Percentiles rank a stretch among this genome's conserved stretches.
phyloP scores from a whole-genome alignment of 2,329 filamentous ascomycete genomes.

The Fusarium dimerum region DNA sequence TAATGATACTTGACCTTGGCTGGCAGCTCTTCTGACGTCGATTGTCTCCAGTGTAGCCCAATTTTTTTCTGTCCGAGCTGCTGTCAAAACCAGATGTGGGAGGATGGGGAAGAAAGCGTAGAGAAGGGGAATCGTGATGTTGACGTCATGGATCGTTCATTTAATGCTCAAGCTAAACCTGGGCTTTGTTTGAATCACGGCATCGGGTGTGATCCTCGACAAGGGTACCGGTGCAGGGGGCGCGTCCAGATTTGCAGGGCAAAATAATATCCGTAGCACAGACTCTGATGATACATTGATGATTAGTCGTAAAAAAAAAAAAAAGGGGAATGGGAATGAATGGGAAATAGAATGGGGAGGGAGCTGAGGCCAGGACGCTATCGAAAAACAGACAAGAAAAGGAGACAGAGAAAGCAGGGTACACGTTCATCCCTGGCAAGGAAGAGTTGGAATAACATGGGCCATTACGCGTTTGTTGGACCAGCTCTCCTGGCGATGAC shows the following conservation, averaged over 20 bases:
- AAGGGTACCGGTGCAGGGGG: not conserved
- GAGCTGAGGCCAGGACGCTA: not conserved
- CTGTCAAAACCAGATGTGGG: not conserved
- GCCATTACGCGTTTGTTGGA: constrained; percentile 20
- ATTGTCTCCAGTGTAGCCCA: not conserved
- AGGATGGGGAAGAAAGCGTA: not conserved
- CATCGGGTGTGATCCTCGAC: constrained; percentile 15
- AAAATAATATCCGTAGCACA: not conserved
- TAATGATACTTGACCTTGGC: not conserved
- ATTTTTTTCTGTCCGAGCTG: not conserved
- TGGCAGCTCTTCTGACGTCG: constrained; percentile 13
- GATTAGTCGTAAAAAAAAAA: constrained; percentile 2
- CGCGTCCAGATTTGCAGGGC: not conserved
- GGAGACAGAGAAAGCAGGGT: constrained; percentile 12
- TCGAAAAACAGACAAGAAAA: not conserved
- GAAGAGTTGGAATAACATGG: constrained; percentile 1
- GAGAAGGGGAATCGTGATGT: not conserved
- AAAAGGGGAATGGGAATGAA: not conserved
- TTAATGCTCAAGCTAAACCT: constrained; percentile 12
- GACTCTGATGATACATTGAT: constrained; percentile 8
- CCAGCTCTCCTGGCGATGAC: constrained; percentile 12
- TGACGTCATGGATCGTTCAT: constrained; percentile 31
- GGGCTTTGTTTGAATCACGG: constrained; percentile 18
- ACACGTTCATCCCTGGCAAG: constrained; percentile 3
- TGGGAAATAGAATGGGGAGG: not conserved